Evolutionary conservation across 345 rosid species (phyloP).

Genomic region (Eucalyptus lansdowneana): DNA sequence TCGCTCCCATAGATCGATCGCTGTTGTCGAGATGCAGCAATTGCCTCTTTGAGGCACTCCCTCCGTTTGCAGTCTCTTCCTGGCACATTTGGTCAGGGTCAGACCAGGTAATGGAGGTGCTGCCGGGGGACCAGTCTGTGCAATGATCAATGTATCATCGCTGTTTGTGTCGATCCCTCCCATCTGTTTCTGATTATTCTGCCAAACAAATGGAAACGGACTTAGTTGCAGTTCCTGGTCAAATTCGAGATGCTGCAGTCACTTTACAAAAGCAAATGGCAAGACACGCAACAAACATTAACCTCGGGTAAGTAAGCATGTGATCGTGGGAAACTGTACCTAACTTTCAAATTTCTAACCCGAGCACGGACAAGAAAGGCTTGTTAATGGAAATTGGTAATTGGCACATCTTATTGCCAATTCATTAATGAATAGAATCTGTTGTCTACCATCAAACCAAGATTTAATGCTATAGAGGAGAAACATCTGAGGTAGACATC

Average conservation of each 20-base stretch:
- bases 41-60: slow-evolving; percentile 1
- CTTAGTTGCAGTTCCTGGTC: background rate
- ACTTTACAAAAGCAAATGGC: background rate
- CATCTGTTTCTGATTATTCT: background rate
- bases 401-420: background rate
- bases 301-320: background rate
- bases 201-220: background rate
- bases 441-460: background rate
- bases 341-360: background rate
- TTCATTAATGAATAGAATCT: background rate
- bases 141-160: background rate
- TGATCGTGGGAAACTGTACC: background rate
- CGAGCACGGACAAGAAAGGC: background rate
- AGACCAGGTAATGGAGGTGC: slow-evolving; percentile 50
- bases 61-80: background rate
- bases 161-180: background rate
- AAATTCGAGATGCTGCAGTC: background rate
- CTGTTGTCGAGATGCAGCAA: background rate
- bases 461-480: background rate
- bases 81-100: background rate
- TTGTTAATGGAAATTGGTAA: background rate
- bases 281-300: background rate
- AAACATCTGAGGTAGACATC: background rate
- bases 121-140: slow-evolving; percentile 4
- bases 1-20: slow-evolving; percentile 35